Conservation (phyloP, 768 basidiomycete species). For the Tephrocybe sp. region DNA sequence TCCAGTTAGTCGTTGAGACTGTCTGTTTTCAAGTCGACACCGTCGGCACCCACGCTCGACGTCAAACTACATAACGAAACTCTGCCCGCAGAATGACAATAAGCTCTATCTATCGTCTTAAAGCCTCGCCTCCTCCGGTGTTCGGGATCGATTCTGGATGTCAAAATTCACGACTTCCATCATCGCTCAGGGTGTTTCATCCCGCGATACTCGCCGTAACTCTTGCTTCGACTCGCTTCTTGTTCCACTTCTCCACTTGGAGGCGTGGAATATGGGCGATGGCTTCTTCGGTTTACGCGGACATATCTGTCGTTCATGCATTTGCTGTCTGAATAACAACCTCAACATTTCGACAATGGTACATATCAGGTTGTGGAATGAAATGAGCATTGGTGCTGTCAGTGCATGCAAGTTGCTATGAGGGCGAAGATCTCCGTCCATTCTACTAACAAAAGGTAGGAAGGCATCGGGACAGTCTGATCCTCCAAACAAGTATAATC, state of each 20-base stretch:
- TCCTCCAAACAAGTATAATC: constrained; percentile 9
- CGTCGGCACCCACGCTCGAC: neutral
- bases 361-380: too few species aligned
- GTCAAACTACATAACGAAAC: neutral
- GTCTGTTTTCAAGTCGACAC: neutral
- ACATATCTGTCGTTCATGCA: neutral
- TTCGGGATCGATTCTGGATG: constrained; percentile 15
- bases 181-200: constrained; percentile 10
- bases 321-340: neutral
- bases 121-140: constrained; percentile 8
- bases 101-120: too few species aligned
- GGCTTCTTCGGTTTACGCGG: constrained; percentile 11
- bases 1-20: neutral
- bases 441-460: neutral
- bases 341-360: too few species aligned
- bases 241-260: constrained; percentile 7
- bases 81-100: neutral
- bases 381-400: neutral
- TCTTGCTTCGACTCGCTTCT: constrained; percentile 16
- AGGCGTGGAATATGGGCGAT: neutral
- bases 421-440: neutral
- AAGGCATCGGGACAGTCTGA: constrained; percentile 5
- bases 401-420: neutral
- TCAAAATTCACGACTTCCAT: constrained; percentile 13
- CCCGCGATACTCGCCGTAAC: constrained; percentile 17